Evolutionary conservation across 495 filamentous ascomycete species (phyloP).

Genomic region (Trichoderma gamsii): DNA sequence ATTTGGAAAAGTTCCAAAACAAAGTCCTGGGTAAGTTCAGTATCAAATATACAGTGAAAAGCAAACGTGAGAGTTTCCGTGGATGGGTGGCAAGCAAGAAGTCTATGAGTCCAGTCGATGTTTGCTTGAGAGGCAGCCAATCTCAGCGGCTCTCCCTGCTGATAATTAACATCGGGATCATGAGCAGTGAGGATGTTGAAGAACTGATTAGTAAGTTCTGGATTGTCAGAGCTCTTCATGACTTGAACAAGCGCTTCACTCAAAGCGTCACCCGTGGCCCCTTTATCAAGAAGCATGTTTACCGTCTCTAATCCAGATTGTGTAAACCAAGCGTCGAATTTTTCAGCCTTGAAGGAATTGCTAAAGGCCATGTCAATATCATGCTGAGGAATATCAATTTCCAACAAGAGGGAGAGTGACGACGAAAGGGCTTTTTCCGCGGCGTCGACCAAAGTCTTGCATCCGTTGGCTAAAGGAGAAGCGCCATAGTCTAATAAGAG

Average conservation of each 20-base stretch:
- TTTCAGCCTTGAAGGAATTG: constrained; percentile 19
- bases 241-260: constrained; percentile 32
- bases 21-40: constrained; percentile 31
- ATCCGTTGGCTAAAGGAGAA: constrained; percentile 36
- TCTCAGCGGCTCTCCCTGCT: constrained; percentile 36
- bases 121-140: constrained; percentile 36
- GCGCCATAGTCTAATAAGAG: constrained; percentile 37
- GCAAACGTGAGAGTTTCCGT: constrained; percentile 35
- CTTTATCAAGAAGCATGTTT: constrained; percentile 35
- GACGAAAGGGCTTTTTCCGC: constrained; percentile 23
- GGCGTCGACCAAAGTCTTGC: constrained; percentile 41
- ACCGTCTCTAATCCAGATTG: constrained; percentile 33
- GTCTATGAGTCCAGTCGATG: constrained; percentile 31
- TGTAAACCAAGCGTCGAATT: constrained; percentile 32
- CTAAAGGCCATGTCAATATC: constrained; percentile 25
- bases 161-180: constrained; percentile 35
- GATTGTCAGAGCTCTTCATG: constrained; percentile 28
- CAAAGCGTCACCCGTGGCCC: constrained; percentile 36
- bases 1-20: constrained; percentile 32
- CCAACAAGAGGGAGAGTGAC: constrained; percentile 31
- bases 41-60: constrained; percentile 39
- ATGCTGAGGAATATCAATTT: constrained; percentile 27
- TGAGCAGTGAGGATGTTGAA: constrained; percentile 30
- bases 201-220: constrained; percentile 31
- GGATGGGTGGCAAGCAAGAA: constrained; percentile 34